Base-by-base conservation (phyloP, 2,329 filamentous ascomycete genomes). In the Rutstroemia sp. region DNA sequence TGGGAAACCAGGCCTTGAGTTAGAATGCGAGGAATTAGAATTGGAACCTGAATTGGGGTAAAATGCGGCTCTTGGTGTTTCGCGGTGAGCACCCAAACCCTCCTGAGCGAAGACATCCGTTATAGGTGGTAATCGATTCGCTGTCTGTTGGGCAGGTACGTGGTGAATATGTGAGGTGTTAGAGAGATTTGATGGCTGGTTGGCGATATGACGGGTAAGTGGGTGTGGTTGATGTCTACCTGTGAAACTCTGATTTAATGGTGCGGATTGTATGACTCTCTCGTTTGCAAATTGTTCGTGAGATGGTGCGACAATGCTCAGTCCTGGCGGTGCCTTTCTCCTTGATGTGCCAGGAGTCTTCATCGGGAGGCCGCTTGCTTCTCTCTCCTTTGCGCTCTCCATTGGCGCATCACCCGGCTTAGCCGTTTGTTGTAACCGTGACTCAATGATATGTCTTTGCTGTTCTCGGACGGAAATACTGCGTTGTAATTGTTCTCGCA, bases 231-330 rank as follows among this genome's bases (percentile, higher is more conserved):
- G 84, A 69, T 95, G 85, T 58, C 94, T 84, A 58, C 92, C 92
- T 7, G 94, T 96, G 70, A 99, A 99, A 39, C 90, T 95, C 70
- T 96, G 92, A 65, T 95, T 86, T 23, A 99, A 80, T 16, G 94
- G 94, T 7, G 94, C 94, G 4, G 94, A 99, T 73, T 99, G 94
- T 59, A 99, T 95, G 38, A 97, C 91, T 64, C 94, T 82, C 77
- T 99, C 94, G 67, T 91, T 85, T 65, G 92, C 89, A 68, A 97
- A 97, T 60, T 92, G 87, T 64, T 94, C 85, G 62, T 95, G 91
- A 5, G 91, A 90, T 1, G 94, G 94, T 25, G 94, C 88, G n/a
- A 95, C 88, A 64, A 99, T 99, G 57, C 91, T 95, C 49, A 99
- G 77, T 46, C 92, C 92, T 1, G 91, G 89, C 41, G 94, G 94